A percentile compares a stretch with the other conserved stretches of the same genome.
These are phyloP conservation scores for Fusarium sp. DNA, from an alignment of 2,329 filamentous ascomycete genomes.

Conservation along the genomic window DNA sequence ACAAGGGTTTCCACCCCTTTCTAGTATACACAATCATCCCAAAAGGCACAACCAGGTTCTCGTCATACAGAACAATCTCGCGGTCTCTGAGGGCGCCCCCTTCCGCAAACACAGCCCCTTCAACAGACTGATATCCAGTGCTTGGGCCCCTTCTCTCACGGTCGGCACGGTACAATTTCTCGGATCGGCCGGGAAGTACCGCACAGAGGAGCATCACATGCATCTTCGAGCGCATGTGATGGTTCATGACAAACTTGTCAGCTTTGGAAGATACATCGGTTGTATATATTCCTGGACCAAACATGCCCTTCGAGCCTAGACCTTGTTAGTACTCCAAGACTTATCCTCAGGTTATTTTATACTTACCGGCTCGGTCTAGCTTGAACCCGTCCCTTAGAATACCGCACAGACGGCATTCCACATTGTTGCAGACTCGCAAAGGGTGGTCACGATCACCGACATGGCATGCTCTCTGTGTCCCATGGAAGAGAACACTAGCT, in stretches of 20 bases:
- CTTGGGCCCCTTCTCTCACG: neutral
- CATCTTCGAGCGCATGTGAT: neutral
- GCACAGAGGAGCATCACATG: neutral
- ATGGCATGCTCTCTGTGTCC: neutral
- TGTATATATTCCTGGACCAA: neutral
- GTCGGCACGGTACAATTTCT: neutral
- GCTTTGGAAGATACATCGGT: neutral
- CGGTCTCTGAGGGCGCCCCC: neutral
- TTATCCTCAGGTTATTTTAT: neutral
- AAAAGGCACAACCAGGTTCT: neutral
- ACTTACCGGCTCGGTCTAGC: neutral
- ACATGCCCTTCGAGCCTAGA: neutral
- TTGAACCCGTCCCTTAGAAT: neutral
- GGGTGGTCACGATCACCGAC: neutral
- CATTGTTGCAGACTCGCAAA: neutral
- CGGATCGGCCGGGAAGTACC: neutral
- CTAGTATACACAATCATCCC: neutral
- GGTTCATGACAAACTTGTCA: neutral
- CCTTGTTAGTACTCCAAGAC: neutral
- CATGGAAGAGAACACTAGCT: neutral
- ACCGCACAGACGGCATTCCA: neutral
- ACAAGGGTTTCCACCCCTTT: neutral
- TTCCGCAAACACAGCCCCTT: neutral
- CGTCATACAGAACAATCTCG: neutral
- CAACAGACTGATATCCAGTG: neutral